Evolutionary conservation across 352 stramenopile species (phyloP), one percentile per base, ranked within the genome.

Genomic region (Phytophthora sojae): DNA sequence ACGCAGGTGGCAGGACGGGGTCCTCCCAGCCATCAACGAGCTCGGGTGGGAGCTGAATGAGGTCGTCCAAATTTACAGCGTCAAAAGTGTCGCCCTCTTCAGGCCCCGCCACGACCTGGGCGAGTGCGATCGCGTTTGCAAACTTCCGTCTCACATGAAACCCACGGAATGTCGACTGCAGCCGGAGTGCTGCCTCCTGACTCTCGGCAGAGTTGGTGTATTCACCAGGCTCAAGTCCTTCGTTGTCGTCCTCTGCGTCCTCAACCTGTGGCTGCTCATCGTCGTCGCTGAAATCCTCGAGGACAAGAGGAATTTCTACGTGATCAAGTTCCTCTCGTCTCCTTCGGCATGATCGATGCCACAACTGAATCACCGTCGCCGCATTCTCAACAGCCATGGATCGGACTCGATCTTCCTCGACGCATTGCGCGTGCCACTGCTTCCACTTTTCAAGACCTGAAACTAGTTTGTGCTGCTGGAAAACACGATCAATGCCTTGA

Each of bases 91-190:
- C 73, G 11, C 64, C 63, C 0, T 70, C 76, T 25, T 76, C 75
- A 1, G 75, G 61, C 3, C 67, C 37, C 0, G 17, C 59, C 4
- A 86, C 67, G 9, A 65, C 49, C 6, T 80, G 76, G 1, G 83
- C 85, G 29, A 91, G 64, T 21, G 82, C 81, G 8, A 94, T 54
- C 6, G 86, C 86, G 26, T 88, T 81, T 17, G 78, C 75, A 59
- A 91, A 91, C 60, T 90, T 92, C 7, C 82, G 77, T 4, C 86
- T 82, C 5, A 92, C 79, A 50, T 85, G 72, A 57, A 91, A 92
- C 8, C 86, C 86, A 21, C 86, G 81, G 54, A 88, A 92, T n/a
- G 79, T 82, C 3, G 86, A 92, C 65, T 94, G 86, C 15, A 94
- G 71, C 12, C 81, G 57, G 45, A 69, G 78, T 11, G 83, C 86